These are phyloP conservation scores for Melocanna baccifera DNA, from an alignment of 176 grass and related monocot species.

Conservation along the genomic window DNA sequence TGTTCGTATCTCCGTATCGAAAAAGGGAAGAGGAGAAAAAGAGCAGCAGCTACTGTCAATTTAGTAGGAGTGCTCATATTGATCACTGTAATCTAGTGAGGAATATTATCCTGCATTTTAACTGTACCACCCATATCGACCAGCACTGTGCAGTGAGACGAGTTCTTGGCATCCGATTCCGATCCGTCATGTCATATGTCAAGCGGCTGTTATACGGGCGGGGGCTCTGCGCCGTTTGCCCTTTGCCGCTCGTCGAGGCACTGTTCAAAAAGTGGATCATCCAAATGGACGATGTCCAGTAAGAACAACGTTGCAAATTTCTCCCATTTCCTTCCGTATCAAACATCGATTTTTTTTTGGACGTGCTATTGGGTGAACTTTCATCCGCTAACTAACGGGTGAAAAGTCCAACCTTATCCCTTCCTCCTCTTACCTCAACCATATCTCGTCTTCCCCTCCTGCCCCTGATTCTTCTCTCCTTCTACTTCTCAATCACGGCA, in stretches of 20 bases:
- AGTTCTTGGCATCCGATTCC: slow-evolving; percentile 21
- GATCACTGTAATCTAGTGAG: not conserved
- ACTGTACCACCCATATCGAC: not conserved
- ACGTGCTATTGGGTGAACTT: too few relatives aligned
- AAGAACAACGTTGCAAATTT: not conserved
- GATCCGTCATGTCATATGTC: not conserved
- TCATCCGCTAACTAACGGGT: too few relatives aligned
- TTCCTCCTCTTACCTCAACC: too few relatives aligned
- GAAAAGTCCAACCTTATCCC: too few relatives aligned
- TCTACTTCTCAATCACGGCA: too few relatives aligned
- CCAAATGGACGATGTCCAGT: not conserved
- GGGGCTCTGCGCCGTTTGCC: not conserved
- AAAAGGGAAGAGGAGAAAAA: too few relatives aligned
- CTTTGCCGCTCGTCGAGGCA: not conserved
- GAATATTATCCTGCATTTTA: not conserved
- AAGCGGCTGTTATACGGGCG: not conserved
- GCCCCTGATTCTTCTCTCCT: too few relatives aligned
- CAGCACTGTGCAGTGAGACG: not conserved
- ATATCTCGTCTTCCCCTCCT: too few relatives aligned
- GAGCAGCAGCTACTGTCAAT: not conserved
- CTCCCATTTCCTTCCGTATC: not conserved
- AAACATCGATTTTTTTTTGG: not conserved
- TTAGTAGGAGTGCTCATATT: not conserved
- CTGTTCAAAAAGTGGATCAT: not conserved
- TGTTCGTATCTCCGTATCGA: not conserved